phyloP scores from a whole-genome alignment of 2,329 filamentous ascomycete species.

The Sphaerulina musiva region DNA sequence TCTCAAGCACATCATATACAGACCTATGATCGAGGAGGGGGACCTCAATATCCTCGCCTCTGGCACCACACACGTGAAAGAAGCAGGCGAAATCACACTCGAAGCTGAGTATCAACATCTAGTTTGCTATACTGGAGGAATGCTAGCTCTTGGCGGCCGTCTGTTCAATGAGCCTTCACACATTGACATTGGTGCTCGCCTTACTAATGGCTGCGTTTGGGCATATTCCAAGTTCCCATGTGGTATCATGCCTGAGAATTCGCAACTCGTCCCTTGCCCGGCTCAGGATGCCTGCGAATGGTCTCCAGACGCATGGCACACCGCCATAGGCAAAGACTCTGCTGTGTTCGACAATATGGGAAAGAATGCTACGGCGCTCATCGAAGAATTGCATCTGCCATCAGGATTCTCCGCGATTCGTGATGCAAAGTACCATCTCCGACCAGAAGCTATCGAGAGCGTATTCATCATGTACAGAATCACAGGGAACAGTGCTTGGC shows the following conservation, averaged over 20 bases:
- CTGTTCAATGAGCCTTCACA: conserved; percentile 52
- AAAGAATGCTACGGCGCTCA: conserved; percentile 28
- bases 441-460: conserved; percentile 73
- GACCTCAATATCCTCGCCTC: conserved; percentile 42
- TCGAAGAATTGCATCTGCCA: conserved; percentile 44
- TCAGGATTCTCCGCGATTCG: conserved; percentile 51
- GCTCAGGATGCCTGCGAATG: conserved; percentile 38
- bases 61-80: conserved; percentile 36
- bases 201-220: conserved; percentile 60
- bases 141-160: conserved; percentile 61
- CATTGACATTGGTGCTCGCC: conserved; percentile 49
- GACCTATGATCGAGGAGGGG: conserved; percentile 40
- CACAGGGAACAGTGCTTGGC: conserved; percentile 60
- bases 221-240: conserved; percentile 52
- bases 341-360: conserved; percentile 21
- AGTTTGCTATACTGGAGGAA: conserved; percentile 64
- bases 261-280: conserved; percentile 45
- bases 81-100: conserved; percentile 24
- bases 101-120: conserved; percentile 52
- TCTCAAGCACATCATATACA: conserved; percentile 40
- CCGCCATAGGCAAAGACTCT: conserved; percentile 34
- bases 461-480: conserved; percentile 72
- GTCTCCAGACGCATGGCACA: conserved; percentile 43
- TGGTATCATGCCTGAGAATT: conserved; percentile 57
- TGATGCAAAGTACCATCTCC: conserved; percentile 57